Evolutionary conservation across 257 asterid species (phyloP), one percentile per base, ranked within the genome.

Genomic region (Phtheirospermum japonicum): DNA sequence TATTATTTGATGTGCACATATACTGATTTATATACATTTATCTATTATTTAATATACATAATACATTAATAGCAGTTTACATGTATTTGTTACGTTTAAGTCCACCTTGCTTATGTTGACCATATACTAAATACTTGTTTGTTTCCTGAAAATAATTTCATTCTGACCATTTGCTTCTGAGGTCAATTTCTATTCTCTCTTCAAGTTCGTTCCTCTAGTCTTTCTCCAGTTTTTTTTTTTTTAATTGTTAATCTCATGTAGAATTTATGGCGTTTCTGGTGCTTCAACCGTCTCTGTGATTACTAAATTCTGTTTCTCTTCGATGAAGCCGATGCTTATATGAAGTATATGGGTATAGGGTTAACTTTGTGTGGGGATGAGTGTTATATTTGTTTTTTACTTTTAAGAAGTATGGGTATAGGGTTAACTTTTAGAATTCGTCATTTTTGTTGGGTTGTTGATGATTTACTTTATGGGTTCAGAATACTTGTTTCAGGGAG

Each of bases 401-500:
- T 23, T 23, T 23, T 23, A 23, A 52, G 33, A 60, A 31, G 61
- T 7, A 14, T 61, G 34, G 45, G 51, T 33, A 59, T 61, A 59
- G 19, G 31, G 33, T 40, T 13, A 32, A 57, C 8, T 7, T 57
- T 32, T n/a, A 57, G 28, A 32, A 57, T 36, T 34, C 6, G n/a
- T 57, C 46, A 17, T 19, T 51, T 5, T 36, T 4, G 42, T 45
- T 26, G n/a, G n/a, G 46, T 4, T 57, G 71, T 48, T 53, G 42
- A 60, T 36, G 42, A 9, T 59, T 65, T 46, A 42, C 39, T 53
- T 59, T 63, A 12, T 53, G 49, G 37, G 57, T 61, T 31, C 20
- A n/a, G n/a, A n/a, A 30, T 37, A 62, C 37, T 56, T 62, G 11
- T 60, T 59, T 49, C 45, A 39, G 62, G 68, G 53, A 57, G 28